Evolutionary conservation across 352 stramenopile genomes (phyloP).

Genomic region (Sclerospora graminicola): DNA sequence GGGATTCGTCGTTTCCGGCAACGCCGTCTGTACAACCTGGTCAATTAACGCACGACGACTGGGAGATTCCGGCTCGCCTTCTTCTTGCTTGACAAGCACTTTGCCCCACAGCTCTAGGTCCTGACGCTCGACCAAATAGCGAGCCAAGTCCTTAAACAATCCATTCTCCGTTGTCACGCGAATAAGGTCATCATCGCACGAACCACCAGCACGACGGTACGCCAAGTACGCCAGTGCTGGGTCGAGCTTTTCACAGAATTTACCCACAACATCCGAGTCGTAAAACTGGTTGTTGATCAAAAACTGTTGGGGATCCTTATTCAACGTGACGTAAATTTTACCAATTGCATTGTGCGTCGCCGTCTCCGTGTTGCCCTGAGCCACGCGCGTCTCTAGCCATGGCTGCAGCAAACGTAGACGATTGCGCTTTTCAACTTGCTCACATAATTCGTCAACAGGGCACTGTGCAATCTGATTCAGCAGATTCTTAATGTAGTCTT

Average conservation of each 20-base stretch:
- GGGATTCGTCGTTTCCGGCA: conserved; percentile 97
- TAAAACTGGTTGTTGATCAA: conserved; percentile 99
- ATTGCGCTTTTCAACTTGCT: conserved; percentile 99
- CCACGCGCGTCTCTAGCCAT: conserved; percentile 98
- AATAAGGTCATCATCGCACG: conserved; percentile 99
- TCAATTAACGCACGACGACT: conserved; percentile 96
- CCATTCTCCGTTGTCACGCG: conserved; percentile 98
- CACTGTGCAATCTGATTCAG: conserved; percentile 95
- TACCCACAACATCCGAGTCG: conserved; percentile 97
- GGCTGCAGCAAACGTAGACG: conserved; percentile 97
- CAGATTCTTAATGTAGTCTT: conserved; percentile 99
- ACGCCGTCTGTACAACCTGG: conserved; percentile 98
- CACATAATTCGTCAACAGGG: conserved; percentile 97
- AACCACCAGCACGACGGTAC: conserved; percentile 97
- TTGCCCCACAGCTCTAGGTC: conserved; percentile 98
- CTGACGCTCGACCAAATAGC: conserved; percentile 98
- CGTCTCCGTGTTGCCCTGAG: conserved; percentile 97
- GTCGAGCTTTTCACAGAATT: conserved; percentile 99
- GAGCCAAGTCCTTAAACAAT: conserved; percentile 98
- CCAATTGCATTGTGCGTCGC: conserved; percentile 99
- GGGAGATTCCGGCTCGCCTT: conserved; percentile 86
- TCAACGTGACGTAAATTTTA: conserved; percentile 99
- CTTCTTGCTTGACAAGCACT: conserved; percentile 88
- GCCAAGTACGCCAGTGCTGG: conserved; percentile 98
- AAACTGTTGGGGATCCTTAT: conserved; percentile 98